Evolutionary conservation across 2,329 filamentous ascomycete species (phyloP).

Genomic region (Camillea tinctor): DNA sequence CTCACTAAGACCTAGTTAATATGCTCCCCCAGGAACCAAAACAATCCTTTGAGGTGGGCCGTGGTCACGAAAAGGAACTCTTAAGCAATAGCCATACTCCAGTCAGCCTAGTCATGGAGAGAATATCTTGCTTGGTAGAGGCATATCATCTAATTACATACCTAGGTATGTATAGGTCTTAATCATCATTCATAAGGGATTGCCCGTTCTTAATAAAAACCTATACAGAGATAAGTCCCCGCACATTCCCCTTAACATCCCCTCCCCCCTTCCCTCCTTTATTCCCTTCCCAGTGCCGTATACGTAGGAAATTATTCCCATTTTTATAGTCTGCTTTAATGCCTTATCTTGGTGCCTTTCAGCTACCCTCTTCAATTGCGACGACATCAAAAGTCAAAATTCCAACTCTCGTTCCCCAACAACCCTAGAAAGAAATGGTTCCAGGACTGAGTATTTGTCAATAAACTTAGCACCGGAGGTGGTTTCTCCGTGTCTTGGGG

Average conservation of each 20-base stretch:
- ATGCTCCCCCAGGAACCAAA: neutral
- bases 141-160: neutral
- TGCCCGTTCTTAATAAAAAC: neutral
- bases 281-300: neutral
- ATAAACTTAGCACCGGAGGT: neutral
- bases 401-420: constrained; percentile 16
- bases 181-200: neutral
- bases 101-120: neutral
- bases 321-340: neutral
- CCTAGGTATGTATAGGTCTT: neutral
- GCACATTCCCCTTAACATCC: no score
- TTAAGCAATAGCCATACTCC: neutral
- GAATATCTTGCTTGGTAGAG: neutral
- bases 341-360: neutral
- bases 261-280: no score
- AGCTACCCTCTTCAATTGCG: neutral
- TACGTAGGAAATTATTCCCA: neutral
- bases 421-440: constrained; percentile 19
- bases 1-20: neutral
- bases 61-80: neutral
- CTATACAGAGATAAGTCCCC: no score
- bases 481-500: neutral
- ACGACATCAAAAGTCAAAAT: constrained; percentile 17
- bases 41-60: neutral
- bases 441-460: constrained; percentile 11